A percentile compares a stretch with the other conserved stretches of the same genome.
Evolutionary conservation across 768 basidiomycete species (phyloP).

Genomic region (Rhodotorula paludigena): DNA sequence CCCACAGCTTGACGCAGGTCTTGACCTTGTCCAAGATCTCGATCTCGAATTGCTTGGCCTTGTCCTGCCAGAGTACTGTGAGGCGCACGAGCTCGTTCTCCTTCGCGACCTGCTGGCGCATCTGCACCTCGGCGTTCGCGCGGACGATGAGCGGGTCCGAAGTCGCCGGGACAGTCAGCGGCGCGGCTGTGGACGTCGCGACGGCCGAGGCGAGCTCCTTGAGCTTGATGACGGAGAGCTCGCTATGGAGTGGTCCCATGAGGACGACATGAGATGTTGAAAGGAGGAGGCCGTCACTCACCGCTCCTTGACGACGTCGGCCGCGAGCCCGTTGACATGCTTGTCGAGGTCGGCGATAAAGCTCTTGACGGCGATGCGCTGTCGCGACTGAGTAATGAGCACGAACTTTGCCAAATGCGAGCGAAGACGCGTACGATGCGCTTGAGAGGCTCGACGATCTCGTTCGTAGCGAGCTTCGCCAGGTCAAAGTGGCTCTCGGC

Average conservation of each 20-base stretch:
- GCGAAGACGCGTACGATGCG: conserved; percentile 1
- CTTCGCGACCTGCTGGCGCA: conserved; percentile 9
- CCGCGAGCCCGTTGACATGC: conserved; percentile 6
- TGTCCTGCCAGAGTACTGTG: conserved; percentile 7
- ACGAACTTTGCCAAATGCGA: background rate
- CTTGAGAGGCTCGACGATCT: conserved; percentile 16
- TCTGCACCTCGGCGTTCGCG: conserved; percentile 9
- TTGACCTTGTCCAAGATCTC: background rate
- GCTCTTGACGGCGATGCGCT: conserved; percentile 11
- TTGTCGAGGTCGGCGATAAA: conserved; percentile 18
- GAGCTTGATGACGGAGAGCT: background rate
- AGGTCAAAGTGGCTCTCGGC: conserved; percentile 1
- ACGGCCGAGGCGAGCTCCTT: conserved; percentile 5
- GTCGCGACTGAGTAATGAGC: background rate
- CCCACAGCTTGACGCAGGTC: background rate
- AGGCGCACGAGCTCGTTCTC: conserved; percentile 20
- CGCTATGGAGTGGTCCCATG: background rate
- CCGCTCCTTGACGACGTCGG: conserved; percentile 13
- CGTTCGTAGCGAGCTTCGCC: background rate
- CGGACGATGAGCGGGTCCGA: conserved; percentile 20
- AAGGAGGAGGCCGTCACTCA: background rate
- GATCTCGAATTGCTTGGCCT: conserved; percentile 6
- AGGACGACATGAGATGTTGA: too few species aligned
- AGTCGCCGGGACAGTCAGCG: background rate
- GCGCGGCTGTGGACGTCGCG: background rate